Base-by-base conservation (phyloP, 352 stramenopile genomes). In the Pythium grandisporangium region DNA sequence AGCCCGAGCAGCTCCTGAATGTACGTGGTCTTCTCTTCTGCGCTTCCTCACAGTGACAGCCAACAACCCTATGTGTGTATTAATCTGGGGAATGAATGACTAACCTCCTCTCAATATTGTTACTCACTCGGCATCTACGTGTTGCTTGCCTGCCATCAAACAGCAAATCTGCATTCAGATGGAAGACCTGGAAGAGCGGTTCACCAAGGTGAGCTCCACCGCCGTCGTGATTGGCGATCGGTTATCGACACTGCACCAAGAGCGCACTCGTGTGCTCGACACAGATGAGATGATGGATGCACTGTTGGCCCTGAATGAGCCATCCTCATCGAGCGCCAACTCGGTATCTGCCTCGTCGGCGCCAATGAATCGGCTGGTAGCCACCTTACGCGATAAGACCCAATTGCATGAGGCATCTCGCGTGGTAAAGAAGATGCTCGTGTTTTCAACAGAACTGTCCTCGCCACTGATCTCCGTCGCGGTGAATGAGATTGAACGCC, bases 131-230 rank as follows among this genome's bases (percentile, higher is more conserved):
- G 27, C 27, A 14, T 32, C 14, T 14, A 32, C 14, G 14, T 14
- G 27, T 8, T 32, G 27, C 27, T 32, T 14, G 0, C 34, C 17
- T 17, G 5, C 12, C 17, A 13, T 11, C 1, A 49, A 56, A 12
- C 48, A 90, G 71, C 53, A 79, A 42, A 81, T 90, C 22, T 85
- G 70, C 45, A 56, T 54, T 14, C 70, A 87, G 45, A 84, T 91
- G 72, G 77, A 88, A 41, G 77, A 88, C 39, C 48, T 91, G 21
- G 77, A 91, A 54, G 75, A 91, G 53, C 71, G 77, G 32, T 91
- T 91, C 47, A 83, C 74, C 14, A 91, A 91, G 64, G 74, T 91
- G 42, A 91, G 77, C 38, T 84, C 75, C n/a, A 79, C 77, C 0
- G 77, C 77, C 6, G 66, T 91, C 16, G 54, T 77, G 8, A 83